Evolutionary conservation across 2,329 filamentous ascomycete genomes (phyloP).

Genomic region (Sporothrix globosa): DNA sequence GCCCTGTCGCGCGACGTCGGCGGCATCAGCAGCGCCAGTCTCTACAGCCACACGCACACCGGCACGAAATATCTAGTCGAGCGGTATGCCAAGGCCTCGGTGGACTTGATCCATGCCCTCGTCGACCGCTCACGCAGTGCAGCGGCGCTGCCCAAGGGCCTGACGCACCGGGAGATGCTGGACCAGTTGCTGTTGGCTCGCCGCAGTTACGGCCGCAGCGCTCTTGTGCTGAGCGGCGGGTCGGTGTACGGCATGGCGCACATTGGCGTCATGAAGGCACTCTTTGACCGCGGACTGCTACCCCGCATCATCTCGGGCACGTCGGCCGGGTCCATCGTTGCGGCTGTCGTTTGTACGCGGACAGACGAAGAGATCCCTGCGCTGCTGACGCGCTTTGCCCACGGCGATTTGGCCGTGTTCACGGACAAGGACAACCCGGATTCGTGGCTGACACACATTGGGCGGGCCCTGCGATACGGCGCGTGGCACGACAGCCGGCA

Average conservation of each 20-base stretch:
- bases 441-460: constrained; percentile 68
- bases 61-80: constrained; percentile 89
- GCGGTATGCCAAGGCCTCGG: constrained; percentile 77
- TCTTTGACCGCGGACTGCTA: constrained; percentile 74
- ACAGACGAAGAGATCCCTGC: constrained; percentile 77
- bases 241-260: constrained; percentile 92
- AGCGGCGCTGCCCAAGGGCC: constrained; percentile 51
- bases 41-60: constrained; percentile 82
- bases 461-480: constrained; percentile 76
- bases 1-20: constrained; percentile 78
- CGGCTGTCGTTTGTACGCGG: constrained; percentile 74
- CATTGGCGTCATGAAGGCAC: constrained; percentile 80
- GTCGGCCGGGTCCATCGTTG: constrained; percentile 85
- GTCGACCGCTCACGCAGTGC: constrained; percentile 59
- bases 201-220: constrained; percentile 83
- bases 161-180: constrained; percentile 63
- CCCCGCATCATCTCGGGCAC: constrained; percentile 87
- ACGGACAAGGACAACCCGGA: constrained; percentile 63
- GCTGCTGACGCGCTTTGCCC: constrained; percentile 70
- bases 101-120: constrained; percentile 72
- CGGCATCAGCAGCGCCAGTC: constrained; percentile 78
- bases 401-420: constrained; percentile 81
- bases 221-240: constrained; percentile 79
- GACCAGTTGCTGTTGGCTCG: constrained; percentile 72
- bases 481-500: constrained; percentile 84